Evolutionary conservation across 2,329 filamentous ascomycete species (phyloP).

Genomic region (Xylaria sp.): DNA sequence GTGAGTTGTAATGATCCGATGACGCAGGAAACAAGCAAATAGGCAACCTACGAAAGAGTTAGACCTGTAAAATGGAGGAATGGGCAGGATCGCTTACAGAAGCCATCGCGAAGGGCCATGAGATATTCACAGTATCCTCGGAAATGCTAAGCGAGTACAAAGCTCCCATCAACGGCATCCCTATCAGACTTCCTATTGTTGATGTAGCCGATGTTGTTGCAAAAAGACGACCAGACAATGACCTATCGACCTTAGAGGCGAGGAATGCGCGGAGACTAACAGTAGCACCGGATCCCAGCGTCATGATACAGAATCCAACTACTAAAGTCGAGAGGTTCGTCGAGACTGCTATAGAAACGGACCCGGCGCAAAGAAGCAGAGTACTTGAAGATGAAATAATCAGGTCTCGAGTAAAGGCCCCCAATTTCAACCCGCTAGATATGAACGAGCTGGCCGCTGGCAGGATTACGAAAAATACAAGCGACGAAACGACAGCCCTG

Average conservation of each 20-base stretch:
- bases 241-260: slow-evolving; percentile 10
- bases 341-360: slow-evolving; percentile 5
- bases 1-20: slow-evolving; percentile 4
- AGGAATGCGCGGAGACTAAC: slow-evolving; percentile 22
- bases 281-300: slow-evolving; percentile 15
- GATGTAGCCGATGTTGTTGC: slow-evolving; percentile 12
- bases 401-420: slow-evolving; percentile 3
- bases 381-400: slow-evolving; percentile 7
- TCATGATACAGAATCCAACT: slow-evolving; percentile 13
- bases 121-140: background rate
- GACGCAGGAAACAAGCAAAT: slow-evolving; percentile 12
- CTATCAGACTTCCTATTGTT: slow-evolving; percentile 18
- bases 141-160: slow-evolving; percentile 19
- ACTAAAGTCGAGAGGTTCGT: slow-evolving; percentile 3
- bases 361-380: slow-evolving; percentile 7
- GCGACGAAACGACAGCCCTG: slow-evolving; percentile 12
- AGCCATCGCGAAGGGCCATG: slow-evolving; percentile 5
- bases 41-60: slow-evolving; percentile 7
- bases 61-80: background rate
- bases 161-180: slow-evolving; percentile 21
- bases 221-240: slow-evolving; percentile 15
- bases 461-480: slow-evolving; percentile 16
- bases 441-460: slow-evolving; percentile 12
- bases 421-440: background rate
- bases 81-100: background rate